phyloP scores from a whole-genome alignment of 768 basidiomycete species.

The Suillus luteus region DNA sequence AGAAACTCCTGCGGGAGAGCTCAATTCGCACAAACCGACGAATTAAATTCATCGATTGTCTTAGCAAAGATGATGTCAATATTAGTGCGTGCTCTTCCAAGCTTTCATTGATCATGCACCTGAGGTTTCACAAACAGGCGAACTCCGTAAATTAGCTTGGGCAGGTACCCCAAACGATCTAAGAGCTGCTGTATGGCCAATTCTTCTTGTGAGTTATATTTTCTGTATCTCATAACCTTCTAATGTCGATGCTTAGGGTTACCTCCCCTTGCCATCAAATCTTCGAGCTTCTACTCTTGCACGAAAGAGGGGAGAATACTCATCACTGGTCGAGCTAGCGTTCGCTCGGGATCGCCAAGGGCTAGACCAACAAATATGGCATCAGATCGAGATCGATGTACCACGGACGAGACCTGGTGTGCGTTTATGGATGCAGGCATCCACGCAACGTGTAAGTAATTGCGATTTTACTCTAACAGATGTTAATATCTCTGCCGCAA shows the following conservation, averaged over 20 bases:
- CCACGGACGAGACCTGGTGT: slow-evolving; percentile 94
- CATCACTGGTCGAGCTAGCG: slow-evolving; percentile 83
- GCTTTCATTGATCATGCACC: slow-evolving; percentile 13
- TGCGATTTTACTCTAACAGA: neutral
- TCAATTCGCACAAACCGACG: slow-evolving; percentile 79
- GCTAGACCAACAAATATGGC: slow-evolving; percentile 97
- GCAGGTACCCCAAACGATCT: slow-evolving; percentile 88
- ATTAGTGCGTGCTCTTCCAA: slow-evolving; percentile 37
- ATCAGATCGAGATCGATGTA: slow-evolving; percentile 98
- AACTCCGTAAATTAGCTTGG: slow-evolving; percentile 92
- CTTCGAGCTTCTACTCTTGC: slow-evolving; percentile 75
- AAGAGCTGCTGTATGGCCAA: slow-evolving; percentile 91
- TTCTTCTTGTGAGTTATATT: slow-evolving; percentile 70
- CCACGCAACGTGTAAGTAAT: slow-evolving; percentile 79
- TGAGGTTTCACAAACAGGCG: slow-evolving; percentile 47
- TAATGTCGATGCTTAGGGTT: slow-evolving; percentile 61
- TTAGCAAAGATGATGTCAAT: slow-evolving; percentile 76
- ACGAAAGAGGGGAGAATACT: slow-evolving; percentile 91
- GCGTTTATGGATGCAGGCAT: slow-evolving; percentile 84
- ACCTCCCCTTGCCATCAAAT: slow-evolving; percentile 82
- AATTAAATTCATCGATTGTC: slow-evolving; percentile 80
- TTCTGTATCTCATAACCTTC: slow-evolving; percentile 4
- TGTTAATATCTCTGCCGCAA: slow-evolving; percentile 22
- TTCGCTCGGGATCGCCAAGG: slow-evolving; percentile 85
- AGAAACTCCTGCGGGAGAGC: slow-evolving; percentile 68